Evolutionary conservation across 179 eudicot species (phyloP).

Genomic region (Silene noctiflora): DNA sequence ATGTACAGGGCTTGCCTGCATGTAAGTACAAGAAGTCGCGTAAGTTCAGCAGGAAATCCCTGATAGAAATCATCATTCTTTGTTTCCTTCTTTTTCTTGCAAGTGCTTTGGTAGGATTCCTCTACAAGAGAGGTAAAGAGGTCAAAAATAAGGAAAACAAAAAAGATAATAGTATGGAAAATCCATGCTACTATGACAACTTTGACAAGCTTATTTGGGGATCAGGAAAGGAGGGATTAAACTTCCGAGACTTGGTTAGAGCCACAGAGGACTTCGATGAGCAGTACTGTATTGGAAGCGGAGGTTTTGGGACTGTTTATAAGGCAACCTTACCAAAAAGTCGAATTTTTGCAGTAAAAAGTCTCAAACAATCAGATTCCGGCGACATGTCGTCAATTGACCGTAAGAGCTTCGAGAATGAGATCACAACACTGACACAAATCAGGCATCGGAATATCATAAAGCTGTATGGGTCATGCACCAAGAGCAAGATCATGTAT

Average conservation of each 20-base stretch:
- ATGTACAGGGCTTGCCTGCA: constrained; percentile 19
- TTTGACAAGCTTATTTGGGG: constrained; percentile 20
- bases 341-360: constrained; percentile 38
- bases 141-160: constrained; percentile 5
- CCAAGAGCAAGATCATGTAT: constrained; percentile 16
- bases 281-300: constrained; percentile 37
- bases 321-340: constrained; percentile 32
- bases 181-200: constrained; percentile 16
- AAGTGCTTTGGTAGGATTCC: neutral
- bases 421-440: constrained; percentile 36
- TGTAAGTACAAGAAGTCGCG: constrained; percentile 10
- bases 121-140: constrained; percentile 7
- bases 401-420: constrained; percentile 28
- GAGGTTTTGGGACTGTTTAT: constrained; percentile 42
- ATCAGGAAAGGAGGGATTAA: constrained; percentile 18
- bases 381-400: constrained; percentile 16
- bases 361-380: constrained; percentile 19
- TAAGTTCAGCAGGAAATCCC: neutral
- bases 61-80: constrained; percentile 11
- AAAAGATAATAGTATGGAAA: neutral
- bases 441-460: constrained; percentile 44
- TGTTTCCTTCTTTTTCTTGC: constrained; percentile 13
- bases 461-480: constrained; percentile 35
- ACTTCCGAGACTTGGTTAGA: constrained; percentile 15
- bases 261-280: constrained; percentile 36